These are phyloP conservation scores for Corymbia maculata DNA, from an alignment of 345 rosid genomes.

Conservation along the genomic window DNA sequence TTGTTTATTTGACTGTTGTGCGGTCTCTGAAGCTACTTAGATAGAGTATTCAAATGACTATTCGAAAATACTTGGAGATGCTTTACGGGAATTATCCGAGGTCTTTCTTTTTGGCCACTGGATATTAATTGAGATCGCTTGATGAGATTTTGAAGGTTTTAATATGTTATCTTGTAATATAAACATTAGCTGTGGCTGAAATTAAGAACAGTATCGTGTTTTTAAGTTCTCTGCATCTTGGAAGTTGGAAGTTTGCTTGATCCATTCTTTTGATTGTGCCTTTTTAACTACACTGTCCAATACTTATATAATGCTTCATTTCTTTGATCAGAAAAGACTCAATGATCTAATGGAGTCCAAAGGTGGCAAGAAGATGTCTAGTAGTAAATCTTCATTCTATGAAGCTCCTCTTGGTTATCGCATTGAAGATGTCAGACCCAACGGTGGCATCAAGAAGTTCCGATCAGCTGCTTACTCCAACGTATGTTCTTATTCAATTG, in stretches of 20 bases:
- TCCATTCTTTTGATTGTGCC: neutral
- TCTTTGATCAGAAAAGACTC: constrained; percentile 20
- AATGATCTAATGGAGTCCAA: constrained; percentile 86
- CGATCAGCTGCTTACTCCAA: constrained; percentile 93
- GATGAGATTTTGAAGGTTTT: neutral
- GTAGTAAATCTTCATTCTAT: constrained; percentile 45
- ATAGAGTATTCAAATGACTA: neutral
- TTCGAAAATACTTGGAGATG: neutral
- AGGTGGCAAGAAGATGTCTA: constrained; percentile 73
- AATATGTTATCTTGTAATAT: neutral
- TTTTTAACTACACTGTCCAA: neutral
- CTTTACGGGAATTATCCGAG: neutral
- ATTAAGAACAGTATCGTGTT: neutral
- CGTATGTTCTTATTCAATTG: constrained; percentile 21
- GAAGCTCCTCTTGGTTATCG: constrained; percentile 92
- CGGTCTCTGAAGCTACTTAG: neutral
- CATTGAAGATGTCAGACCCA: constrained; percentile 90
- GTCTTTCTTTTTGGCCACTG: neutral
- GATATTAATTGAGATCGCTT: neutral
- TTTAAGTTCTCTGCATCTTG: neutral
- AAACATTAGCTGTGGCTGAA: neutral
- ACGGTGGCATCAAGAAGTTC: constrained; percentile 89
- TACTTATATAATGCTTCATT: neutral
- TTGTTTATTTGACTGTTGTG: neutral
- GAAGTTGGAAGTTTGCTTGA: neutral